These are phyloP conservation scores for Alisma plantagoaquatica DNA, from an alignment of 106 monocot genomes.

Conservation along the genomic window DNA sequence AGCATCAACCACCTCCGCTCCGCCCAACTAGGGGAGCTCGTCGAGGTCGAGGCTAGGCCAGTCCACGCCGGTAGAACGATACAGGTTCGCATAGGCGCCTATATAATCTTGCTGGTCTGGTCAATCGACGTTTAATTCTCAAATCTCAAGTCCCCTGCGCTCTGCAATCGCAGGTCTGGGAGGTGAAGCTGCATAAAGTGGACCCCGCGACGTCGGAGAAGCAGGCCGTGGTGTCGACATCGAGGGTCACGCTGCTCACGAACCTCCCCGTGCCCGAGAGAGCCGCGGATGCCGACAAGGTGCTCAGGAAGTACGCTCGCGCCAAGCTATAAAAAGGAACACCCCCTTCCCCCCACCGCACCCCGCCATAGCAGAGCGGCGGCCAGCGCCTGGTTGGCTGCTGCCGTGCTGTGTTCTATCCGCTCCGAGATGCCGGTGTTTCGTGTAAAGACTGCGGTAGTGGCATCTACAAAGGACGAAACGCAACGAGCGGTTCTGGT, in stretches of 20 bases:
- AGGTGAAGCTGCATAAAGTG: slow-evolving; percentile 13
- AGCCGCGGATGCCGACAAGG: slow-evolving; percentile 4
- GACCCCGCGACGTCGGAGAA: neutral
- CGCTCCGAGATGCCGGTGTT: too few species aligned
- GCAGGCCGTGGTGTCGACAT: slow-evolving; percentile 10
- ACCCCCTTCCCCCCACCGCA: too few species aligned
- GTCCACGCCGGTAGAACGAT: slow-evolving; percentile 38
- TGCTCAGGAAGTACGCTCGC: slow-evolving; percentile 17
- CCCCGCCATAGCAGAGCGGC: too few species aligned
- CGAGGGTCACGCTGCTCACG: slow-evolving; percentile 20
- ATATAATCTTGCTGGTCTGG: neutral
- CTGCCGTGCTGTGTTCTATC: too few species aligned
- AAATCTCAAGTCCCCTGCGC: neutral
- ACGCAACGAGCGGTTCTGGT: too few species aligned
- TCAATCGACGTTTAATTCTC: neutral
- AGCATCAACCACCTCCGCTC: slow-evolving; percentile 76
- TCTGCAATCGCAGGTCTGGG: slow-evolving; percentile 12
- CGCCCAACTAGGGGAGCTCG: slow-evolving; percentile 41
- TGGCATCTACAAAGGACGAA: too few species aligned
- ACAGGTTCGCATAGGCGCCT: slow-evolving; percentile 39
- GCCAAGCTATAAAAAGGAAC: slow-evolving; percentile 16
- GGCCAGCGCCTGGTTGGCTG: too few species aligned
- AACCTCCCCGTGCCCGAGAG: slow-evolving; percentile 18
- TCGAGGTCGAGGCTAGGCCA: slow-evolving; percentile 52
- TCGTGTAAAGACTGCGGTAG: too few species aligned